Evolutionary conservation across 164 flowering plant species (phyloP).

Genomic region (Kalanchoe fedtschenkoi): DNA sequence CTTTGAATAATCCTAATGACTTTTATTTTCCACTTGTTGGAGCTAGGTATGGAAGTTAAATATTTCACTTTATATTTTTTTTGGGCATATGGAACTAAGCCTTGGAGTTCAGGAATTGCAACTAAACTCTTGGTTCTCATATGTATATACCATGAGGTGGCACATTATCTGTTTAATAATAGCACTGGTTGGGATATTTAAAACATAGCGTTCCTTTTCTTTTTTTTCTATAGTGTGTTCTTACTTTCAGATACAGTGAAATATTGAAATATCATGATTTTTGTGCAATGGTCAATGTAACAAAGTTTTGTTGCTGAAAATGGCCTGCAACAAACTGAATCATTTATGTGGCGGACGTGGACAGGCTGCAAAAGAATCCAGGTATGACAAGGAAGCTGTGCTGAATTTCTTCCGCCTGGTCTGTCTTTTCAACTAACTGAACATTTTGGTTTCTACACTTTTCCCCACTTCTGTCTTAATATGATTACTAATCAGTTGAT

Average conservation of each 20-base stretch:
- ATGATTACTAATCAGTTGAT: constrained; percentile 50
- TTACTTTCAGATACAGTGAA: neutral
- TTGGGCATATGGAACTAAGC: neutral
- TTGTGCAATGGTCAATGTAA: neutral
- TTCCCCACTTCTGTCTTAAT: neutral
- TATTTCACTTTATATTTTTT: neutral
- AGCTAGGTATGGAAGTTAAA: neutral
- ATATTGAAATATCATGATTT: neutral
- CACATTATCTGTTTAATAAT: neutral
- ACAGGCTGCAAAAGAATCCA: constrained; percentile 95
- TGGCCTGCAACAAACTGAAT: neutral
- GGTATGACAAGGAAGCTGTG: constrained; percentile 89
- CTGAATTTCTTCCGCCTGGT: constrained; percentile 86
- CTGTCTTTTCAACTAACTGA: constrained; percentile 16
- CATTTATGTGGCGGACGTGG: constrained; percentile 11
- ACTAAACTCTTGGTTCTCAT: neutral
- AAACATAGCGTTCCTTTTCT: neutral
- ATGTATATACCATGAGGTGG: too few species aligned
- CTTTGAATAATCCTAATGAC: too few species aligned
- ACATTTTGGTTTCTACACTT: neutral
- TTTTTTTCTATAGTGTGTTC: neutral
- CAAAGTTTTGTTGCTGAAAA: neutral
- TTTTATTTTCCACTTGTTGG: too few species aligned
- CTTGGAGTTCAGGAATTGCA: neutral
- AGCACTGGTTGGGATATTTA: neutral